Evolutionary conservation across 495 filamentous ascomycete genomes (phyloP), one percentile per base, ranked within the genome.

Genomic region (Glarea lozoyensis): DNA sequence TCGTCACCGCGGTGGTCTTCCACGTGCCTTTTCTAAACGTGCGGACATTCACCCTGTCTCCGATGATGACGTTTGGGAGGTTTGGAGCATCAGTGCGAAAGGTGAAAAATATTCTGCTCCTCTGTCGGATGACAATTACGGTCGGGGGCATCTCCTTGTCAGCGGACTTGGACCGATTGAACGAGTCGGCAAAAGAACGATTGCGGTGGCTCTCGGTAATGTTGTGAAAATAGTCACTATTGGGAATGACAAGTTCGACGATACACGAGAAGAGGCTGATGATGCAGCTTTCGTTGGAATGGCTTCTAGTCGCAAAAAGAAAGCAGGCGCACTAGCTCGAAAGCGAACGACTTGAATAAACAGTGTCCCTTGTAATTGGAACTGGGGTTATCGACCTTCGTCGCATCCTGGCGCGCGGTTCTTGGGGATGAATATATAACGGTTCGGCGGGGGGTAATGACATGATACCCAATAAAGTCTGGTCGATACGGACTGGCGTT

Each of bases 161-260:
- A 68, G 67, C 12, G 64, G 62, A 38, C 57, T 75, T 0, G 82
- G 82, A 0, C 80, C 81, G 0, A 71, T 82, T 44, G 59, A 63
- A 4, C 64, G 65, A 41, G 55, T 82, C 4, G 80, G 81, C 4
- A 66, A 68, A 13, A 54, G 65, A 34, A 77, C 70, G 34, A 65
- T 84, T 11, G 82, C 77, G 1, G 68, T 87, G 1, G 79, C 69
- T 0, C 73, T 84, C 25, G 83, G 80, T 7, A 81, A 84, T 42
- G 64, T 72, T 1, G 67, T 86, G 46, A 85, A 84, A 57, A 55
- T 86, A 20, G 62, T 85, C 23, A 73, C 66, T 21, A 61, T 78
- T 5, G 79, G 79, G 18, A 70, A 76, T 44, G 79, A 81, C 53
- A 61, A 73, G 30, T 82, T 77, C 54, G 75, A 57, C 13, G 48